Percentiles rank a stretch among this genome's conserved stretches.
Conservation (phyloP, 2,329 filamentous ascomycete genomes). For the Dendrostoma leiphaemia region DNA sequence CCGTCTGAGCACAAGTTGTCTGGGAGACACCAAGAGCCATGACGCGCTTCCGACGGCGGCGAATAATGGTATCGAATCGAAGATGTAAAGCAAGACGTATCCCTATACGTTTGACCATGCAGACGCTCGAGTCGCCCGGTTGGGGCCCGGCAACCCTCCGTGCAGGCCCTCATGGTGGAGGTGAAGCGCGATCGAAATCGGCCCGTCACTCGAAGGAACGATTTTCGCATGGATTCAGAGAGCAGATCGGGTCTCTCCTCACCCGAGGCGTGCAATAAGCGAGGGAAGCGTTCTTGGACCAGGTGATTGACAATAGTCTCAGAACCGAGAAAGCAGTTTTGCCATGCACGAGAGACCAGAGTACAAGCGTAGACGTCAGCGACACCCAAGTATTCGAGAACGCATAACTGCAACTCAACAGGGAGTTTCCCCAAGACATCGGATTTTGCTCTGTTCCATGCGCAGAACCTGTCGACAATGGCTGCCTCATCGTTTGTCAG, state of each 20-base stretch:
- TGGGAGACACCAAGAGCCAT: no score
- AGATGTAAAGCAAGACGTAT: not conserved
- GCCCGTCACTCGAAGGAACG: not conserved
- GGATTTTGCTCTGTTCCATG: not conserved
- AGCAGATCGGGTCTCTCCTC: not conserved
- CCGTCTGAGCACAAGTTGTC: no score
- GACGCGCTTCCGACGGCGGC: no score
- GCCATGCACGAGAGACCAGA: slow-evolving; percentile 10
- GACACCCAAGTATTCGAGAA: not conserved
- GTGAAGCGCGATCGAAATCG: not conserved
- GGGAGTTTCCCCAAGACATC: slow-evolving; percentile 6
- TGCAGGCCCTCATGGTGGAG: not conserved
- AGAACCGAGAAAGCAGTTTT: not conserved
- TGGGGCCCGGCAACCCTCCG: not conserved
- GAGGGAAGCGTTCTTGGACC: not conserved
- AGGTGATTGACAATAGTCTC: not conserved
- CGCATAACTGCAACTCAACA: slow-evolving; percentile 4
- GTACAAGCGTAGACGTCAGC: slow-evolving; percentile 1
- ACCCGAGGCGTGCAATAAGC: not conserved
- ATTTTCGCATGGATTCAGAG: not conserved
- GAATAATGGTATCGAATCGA: no score
- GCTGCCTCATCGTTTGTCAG: not conserved
- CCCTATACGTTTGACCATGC: not conserved
- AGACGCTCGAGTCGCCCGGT: slow-evolving; percentile 1
- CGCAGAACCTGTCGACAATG: not conserved